phyloP scores from a whole-genome alignment of 305 asterid species.

The Rubia tinctorum region DNA sequence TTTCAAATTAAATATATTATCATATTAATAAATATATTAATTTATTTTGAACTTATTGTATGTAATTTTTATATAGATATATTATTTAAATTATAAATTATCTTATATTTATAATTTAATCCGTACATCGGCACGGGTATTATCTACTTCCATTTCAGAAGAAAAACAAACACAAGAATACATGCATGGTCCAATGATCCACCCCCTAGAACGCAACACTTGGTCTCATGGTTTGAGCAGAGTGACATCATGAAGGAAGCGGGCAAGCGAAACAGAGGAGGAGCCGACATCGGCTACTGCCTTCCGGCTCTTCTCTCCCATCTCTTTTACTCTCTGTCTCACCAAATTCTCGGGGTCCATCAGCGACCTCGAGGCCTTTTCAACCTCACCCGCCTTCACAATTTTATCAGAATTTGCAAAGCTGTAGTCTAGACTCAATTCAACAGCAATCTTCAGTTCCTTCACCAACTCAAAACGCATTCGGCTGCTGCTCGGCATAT shows the following conservation, averaged over 20 bases:
- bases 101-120: no score
- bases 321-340: background rate
- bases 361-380: background rate
- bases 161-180: background rate
- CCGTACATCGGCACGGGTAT: no score
- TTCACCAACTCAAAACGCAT: slow-evolving; percentile 5
- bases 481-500: slow-evolving; percentile 5
- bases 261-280: background rate
- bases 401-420: background rate
- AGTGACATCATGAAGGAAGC: slow-evolving; percentile 3
- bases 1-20: no score
- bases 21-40: no score
- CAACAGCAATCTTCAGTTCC: slow-evolving; percentile 12
- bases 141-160: no score
- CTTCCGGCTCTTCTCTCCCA: slow-evolving; percentile 3
- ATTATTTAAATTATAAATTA: no score
- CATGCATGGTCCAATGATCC: background rate
- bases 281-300: slow-evolving; percentile 4
- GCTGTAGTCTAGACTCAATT: slow-evolving; percentile 1
- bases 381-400: slow-evolving; percentile 4
- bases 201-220: no score
- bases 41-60: no score
- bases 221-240: background rate
- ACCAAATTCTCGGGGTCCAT: slow-evolving; percentile 10
- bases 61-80: no score